Evolutionary conservation across 2,329 filamentous ascomycete species (phyloP).

Genomic region (Fusarium succisae): DNA sequence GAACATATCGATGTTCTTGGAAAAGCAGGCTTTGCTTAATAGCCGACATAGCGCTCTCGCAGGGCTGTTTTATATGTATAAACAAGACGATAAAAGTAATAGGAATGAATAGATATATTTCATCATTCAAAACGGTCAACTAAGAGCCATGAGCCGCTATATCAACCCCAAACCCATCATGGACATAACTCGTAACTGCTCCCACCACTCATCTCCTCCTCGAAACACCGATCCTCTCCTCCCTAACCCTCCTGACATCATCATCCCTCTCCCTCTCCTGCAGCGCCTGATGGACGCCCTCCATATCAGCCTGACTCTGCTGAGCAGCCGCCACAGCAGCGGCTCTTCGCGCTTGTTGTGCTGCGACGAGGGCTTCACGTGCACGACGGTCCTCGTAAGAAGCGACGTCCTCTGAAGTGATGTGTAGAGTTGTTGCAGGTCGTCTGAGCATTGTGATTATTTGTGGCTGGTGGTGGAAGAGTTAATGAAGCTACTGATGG

Average conservation of each 20-base stretch:
- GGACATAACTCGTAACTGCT: background rate
- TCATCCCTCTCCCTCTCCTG: slow-evolving; percentile 42
- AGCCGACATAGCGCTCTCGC: slow-evolving; percentile 17
- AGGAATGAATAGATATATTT: slow-evolving; percentile 1
- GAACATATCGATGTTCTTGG: background rate
- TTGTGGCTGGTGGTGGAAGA: too few species aligned
- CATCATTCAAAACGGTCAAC: background rate
- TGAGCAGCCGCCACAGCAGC: slow-evolving; percentile 37
- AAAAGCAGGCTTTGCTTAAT: slow-evolving; percentile 11
- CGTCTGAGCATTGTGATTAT: slow-evolving; percentile 67
- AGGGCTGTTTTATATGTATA: slow-evolving; percentile 28
- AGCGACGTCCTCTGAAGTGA: slow-evolving; percentile 76
- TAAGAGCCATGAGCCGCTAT: background rate
- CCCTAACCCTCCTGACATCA: slow-evolving; percentile 45
- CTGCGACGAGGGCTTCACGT: slow-evolving; percentile 50
- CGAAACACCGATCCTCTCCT: slow-evolving; percentile 52
- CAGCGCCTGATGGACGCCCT: slow-evolving; percentile 42
- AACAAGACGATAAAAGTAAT: slow-evolving; percentile 20
- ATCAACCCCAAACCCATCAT: background rate
- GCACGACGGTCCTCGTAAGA: slow-evolving; percentile 73
- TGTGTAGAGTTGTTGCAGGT: slow-evolving; percentile 71
- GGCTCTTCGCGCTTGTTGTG: slow-evolving; percentile 45
- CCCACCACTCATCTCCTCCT: slow-evolving; percentile 26
- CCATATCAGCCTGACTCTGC: slow-evolving; percentile 39
- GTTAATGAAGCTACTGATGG: too few species aligned